Base-by-base conservation (phyloP, 345 rosid genomes). In the Melastoma malabathricum region DNA sequence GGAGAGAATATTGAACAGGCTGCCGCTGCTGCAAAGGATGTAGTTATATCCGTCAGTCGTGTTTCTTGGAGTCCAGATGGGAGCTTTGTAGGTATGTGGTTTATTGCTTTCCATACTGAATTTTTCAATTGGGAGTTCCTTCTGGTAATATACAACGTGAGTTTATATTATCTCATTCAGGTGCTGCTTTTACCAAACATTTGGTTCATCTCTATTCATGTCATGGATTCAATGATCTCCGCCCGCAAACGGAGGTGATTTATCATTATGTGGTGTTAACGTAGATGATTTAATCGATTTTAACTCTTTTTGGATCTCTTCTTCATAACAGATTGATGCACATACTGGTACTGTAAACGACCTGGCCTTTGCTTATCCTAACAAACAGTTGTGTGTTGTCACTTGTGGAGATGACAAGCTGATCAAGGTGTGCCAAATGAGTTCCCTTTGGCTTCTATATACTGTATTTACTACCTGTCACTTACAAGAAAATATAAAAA, bases 11-110 rank as follows among this genome's bases (percentile, higher is more conserved):
- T 29, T 65, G 18, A 34, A 34, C 75, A 78, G 84, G 55, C 55
- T 27, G 70, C 74, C 58, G 46, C 73, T 39, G 54, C 67, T 34
- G 68, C 16, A 43, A 82, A 67, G 51, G 81, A 79, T 44, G 43
- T 69, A 44, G 57, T 55, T 8, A 59, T 72, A 20, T 76, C 85
- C 55, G 84, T 82, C 57, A 76, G 59, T 43, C 79, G 77, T 6
- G 80, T 78, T 48, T 70, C 71, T n/a, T 82, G 89, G 83, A 79
- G 85, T 64, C 73, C 81, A 45, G 85, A 79, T 65, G 89, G 85
- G 62, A 68, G 49, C 17, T 74, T 76, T 59, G 64, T 77, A 17
- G 84, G 64, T 60, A 52, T n/a, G 64, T 51, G 18, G 19, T 45
- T 18, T 38, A 16, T 45, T 16, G 4, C 16, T 20, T 23, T 15